Evolutionary conservation across 2,329 filamentous ascomycete species (phyloP).

Genomic region (Penicillium italicum): DNA sequence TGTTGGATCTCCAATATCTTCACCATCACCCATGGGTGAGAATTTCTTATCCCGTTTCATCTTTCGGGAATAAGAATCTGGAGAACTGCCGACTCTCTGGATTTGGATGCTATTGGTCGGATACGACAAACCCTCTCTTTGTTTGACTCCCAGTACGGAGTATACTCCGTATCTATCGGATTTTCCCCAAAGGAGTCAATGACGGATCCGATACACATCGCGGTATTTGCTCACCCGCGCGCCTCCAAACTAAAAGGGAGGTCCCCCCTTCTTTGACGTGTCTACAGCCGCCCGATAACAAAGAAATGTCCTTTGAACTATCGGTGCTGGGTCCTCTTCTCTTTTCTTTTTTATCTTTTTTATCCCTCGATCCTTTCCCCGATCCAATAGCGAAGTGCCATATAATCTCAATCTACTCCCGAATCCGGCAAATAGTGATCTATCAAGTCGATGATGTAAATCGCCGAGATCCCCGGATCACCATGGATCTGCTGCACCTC

Average conservation of each 20-base stretch:
- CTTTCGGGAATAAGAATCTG: conserved; percentile 1
- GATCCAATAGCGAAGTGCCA: background rate
- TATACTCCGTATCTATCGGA: too few species aligned
- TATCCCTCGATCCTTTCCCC: background rate
- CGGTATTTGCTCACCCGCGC: background rate
- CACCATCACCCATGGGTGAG: background rate
- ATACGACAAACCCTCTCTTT: background rate
- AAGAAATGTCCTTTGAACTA: background rate
- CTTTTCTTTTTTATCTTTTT: background rate
- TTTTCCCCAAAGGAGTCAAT: background rate
- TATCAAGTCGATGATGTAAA: background rate
- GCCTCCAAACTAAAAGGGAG: background rate
- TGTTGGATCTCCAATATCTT: background rate
- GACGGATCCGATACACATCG: background rate
- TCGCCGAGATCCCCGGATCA: conserved; percentile 17
- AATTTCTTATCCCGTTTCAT: background rate
- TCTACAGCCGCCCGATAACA: conserved; percentile 1
- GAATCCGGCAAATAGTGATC: background rate
- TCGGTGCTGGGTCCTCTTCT: background rate
- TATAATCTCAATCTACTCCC: background rate
- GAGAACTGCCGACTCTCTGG: conserved; percentile 1
- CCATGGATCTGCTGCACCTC: conserved; percentile 13
- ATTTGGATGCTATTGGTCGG: background rate
- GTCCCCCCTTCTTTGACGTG: background rate
- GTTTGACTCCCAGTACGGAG: too few species aligned